Conservation (phyloP, 192 early-diverging fungal genomes). For the Podila minutissima region DNA sequence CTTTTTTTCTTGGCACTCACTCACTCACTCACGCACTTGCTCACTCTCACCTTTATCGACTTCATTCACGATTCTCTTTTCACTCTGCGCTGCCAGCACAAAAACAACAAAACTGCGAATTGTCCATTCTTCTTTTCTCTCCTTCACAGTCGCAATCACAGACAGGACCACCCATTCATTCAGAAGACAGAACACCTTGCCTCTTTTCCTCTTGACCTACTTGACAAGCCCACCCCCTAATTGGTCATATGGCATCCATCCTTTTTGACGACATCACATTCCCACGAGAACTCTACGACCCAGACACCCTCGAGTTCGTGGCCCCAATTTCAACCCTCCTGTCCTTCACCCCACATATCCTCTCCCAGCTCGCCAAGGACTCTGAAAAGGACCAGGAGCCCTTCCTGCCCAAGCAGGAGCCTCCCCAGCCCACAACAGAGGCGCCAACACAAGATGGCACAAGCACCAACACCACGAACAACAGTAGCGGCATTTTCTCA, state of each 20-base stretch:
- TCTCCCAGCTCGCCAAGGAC: slow-evolving; percentile 55
- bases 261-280: slow-evolving; percentile 62
- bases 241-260: slow-evolving; percentile 42
- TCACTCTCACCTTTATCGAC: too few species aligned
- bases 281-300: slow-evolving; percentile 58
- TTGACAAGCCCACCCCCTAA: background rate
- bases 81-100: too few species aligned
- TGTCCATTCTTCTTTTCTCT: too few species aligned
- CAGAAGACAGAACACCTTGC: background rate
- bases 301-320: slow-evolving; percentile 55
- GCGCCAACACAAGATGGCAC: background rate
- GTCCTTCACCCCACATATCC: slow-evolving; percentile 61
- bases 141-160: too few species aligned
- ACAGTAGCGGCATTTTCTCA: slow-evolving; percentile 17
- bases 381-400: slow-evolving; percentile 53
- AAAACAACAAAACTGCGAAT: too few species aligned
- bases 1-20: too few species aligned
- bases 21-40: too few species aligned
- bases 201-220: background rate
- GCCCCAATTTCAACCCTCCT: slow-evolving; percentile 56
- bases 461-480: background rate
- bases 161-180: too few species aligned
- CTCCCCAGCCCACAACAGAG: background rate
- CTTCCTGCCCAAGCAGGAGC: slow-evolving; percentile 10
- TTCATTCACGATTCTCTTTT: too few species aligned